Base-by-base conservation (phyloP, 2,329 filamentous ascomycete species). In the Coniochaeta sp. region DNA sequence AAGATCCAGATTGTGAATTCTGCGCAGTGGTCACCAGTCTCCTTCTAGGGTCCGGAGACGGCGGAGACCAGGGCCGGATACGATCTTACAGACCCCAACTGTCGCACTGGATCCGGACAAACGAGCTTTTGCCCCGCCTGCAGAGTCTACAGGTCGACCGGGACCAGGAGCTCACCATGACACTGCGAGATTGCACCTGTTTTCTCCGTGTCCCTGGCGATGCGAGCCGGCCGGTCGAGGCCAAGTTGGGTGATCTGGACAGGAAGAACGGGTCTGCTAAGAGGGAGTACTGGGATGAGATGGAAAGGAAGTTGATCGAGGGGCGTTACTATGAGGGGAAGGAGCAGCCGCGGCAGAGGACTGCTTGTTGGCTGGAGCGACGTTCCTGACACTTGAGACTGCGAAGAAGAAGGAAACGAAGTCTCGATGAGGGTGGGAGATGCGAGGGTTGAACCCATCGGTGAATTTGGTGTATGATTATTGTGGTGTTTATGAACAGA, bases 161-260 rank as follows among this genome's bases (percentile, higher is more conserved):
- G 1, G 47, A 52, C 47, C 47, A 17, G 14, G 47, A 83, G 14
- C 77, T 90, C 7, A 89, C 89, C 60, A 93, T 93, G 90, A 93
- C 90, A 3, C 72, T 95, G 64, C 79, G 90, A 57, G 90, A 95
- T 75, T 92, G 90, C 71, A 90, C 89, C 3, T 82, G 90, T 66
- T 92, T 88, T 68, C 76, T 91, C 44, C 83, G 84, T 67, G 80
- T 91, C 60, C 73, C 73, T 8, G 62, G 65, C 19, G n/a, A 73
- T 50, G 66, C 64, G 8, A 62, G 67, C 1, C 63, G 66, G 7
- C 69, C 70, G 1, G 71, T 86, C 7, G 78, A 83, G 60, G 79
- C 84, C 50, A 84, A 88, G 59, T 79, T 95, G 11, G 89, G 88
- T 1, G 90, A 95, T 69, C 79, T 93, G 50, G 90, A 95, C 73